Evolutionary conservation across 148 eudicot species (phyloP).

Genomic region (Dianthus caryophyllus): DNA sequence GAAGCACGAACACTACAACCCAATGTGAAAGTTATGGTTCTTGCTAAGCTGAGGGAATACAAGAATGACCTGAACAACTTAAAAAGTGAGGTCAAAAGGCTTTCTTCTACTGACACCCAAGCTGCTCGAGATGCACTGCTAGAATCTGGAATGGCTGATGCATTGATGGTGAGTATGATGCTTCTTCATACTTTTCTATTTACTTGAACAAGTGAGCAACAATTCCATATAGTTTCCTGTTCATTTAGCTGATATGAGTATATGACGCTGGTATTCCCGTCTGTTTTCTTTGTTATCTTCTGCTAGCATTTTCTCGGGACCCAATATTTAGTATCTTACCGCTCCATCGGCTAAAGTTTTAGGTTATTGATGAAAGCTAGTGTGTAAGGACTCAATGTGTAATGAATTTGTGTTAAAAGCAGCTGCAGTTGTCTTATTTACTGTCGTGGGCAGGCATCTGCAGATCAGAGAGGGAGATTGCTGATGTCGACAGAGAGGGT

Average conservation of each 20-base stretch:
- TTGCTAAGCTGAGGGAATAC: constrained; percentile 62
- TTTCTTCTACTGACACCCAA: constrained; percentile 46
- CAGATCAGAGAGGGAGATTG: constrained; percentile 54
- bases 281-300: background rate
- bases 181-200: background rate
- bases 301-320: background rate
- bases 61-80: constrained; percentile 55
- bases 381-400: background rate
- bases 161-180: constrained; percentile 32
- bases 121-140: constrained; percentile 56
- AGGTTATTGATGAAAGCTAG: background rate
- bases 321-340: background rate
- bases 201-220: background rate
- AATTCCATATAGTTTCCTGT: background rate
- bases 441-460: constrained; percentile 37
- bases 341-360: background rate
- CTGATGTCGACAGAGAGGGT: constrained; percentile 58
- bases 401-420: background rate
- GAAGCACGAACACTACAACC: constrained; percentile 62
- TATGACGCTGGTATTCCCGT: background rate
- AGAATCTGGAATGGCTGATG: constrained; percentile 58
- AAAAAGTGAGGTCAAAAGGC: constrained; percentile 50
- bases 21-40: constrained; percentile 46
- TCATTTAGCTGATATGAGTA: background rate
- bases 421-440: background rate